A percentile compares a stretch with the other conserved stretches of the same genome.
Evolutionary conservation across 768 basidiomycete genomes (phyloP).

Genomic region (Boletus tomentosulus): DNA sequence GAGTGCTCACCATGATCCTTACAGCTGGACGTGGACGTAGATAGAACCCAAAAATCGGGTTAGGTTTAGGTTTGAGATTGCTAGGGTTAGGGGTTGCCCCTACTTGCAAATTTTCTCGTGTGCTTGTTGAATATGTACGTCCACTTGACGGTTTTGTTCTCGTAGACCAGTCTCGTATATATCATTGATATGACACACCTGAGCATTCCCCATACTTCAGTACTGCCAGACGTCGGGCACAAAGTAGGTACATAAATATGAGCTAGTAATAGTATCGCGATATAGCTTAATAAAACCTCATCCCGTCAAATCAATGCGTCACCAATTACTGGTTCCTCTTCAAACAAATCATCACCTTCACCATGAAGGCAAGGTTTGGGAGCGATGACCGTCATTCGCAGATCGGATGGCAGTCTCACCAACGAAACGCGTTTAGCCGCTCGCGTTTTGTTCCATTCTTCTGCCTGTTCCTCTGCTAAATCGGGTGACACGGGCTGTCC

Average conservation of each 20-base stretch:
- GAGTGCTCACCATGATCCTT: conserved; percentile 20
- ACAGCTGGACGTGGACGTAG: not conserved
- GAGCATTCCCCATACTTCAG: too few species aligned
- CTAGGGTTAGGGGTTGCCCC: conserved; percentile 21
- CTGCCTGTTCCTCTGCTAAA: conserved; percentile 64
- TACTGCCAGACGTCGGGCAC: not conserved
- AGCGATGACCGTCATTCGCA: conserved; percentile 28
- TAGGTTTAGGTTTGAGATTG: conserved; percentile 24
- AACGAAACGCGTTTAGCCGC: conserved; percentile 83
- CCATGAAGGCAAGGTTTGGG: conserved; percentile 12
- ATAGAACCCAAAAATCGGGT: conserved; percentile 31
- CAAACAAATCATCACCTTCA: conserved; percentile 1
- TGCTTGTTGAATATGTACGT: too few species aligned
- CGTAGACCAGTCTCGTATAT: too few species aligned
- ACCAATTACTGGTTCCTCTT: conserved; percentile 8
- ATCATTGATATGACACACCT: too few species aligned
- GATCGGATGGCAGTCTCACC: conserved; percentile 62
- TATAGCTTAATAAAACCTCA: conserved; percentile 10
- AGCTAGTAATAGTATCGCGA: not conserved
- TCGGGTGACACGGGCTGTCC: conserved; percentile 45
- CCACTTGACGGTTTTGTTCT: too few species aligned
- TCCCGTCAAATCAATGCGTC: not conserved
- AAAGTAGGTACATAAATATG: conserved; percentile 7
- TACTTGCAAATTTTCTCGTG: too few species aligned
- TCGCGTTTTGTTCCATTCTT: conserved; percentile 83